These are phyloP conservation scores for Vigna hirtella DNA, from an alignment of 306 rosid genomes.

Conservation along the genomic window DNA sequence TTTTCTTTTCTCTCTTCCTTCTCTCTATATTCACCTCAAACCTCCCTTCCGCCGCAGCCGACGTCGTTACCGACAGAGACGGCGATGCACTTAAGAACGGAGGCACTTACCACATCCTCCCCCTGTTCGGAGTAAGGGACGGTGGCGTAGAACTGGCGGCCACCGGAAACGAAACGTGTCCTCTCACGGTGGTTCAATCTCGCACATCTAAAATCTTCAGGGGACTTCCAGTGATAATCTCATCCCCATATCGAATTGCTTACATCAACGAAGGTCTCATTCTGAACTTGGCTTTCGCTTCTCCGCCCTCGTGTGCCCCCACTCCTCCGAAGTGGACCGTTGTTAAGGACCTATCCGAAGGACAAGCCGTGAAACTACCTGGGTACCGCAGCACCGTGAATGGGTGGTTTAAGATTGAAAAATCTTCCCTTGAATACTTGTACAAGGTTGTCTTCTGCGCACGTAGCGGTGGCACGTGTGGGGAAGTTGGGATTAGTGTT, in stretches of 20 bases:
- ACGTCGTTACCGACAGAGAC: not conserved
- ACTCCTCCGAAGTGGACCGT: not conserved
- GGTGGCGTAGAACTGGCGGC: not conserved
- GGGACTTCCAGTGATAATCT: not conserved
- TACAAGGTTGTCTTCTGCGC: conserved; percentile 13
- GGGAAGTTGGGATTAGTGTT: not conserved
- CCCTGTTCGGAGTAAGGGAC: not conserved
- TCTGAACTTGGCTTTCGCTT: not conserved
- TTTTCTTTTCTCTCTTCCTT: not conserved
- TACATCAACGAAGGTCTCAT: not conserved
- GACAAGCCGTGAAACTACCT: not conserved
- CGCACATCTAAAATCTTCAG: not conserved
- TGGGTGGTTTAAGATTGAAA: conserved; percentile 2
- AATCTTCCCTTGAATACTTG: not conserved
- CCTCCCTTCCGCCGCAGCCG: not conserved
- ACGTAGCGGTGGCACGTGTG: not conserved
- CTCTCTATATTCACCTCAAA: not conserved
- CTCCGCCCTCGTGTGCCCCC: not conserved
- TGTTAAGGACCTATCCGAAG: not conserved
- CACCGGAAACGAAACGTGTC: conserved; percentile 5
- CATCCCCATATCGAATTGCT: not conserved
- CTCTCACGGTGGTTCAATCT: conserved; percentile 1
- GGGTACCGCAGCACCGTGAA: not conserved
- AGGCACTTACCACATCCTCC: not conserved
- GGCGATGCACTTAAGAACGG: not conserved